These are phyloP conservation scores for Aspergillus sclerotiicarbonarius DNA, from an alignment of 495 filamentous ascomycete genomes.

Conservation along the genomic window DNA sequence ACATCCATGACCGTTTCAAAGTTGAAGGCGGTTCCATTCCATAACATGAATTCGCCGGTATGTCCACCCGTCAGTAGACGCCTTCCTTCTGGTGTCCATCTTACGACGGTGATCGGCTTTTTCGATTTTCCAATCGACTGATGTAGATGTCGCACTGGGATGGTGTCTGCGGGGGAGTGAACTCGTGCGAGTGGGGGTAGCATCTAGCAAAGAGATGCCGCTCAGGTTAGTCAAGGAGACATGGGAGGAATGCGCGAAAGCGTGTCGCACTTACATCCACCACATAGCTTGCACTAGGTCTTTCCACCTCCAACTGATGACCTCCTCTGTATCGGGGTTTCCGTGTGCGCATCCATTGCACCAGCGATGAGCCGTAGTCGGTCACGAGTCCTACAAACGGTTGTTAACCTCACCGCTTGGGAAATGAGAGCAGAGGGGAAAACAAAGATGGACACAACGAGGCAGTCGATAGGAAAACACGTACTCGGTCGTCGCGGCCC, in stretches of 20 bases:
- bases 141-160: constrained; percentile 87
- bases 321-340: constrained; percentile 70
- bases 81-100: constrained; percentile 96
- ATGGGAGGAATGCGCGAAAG: neutral
- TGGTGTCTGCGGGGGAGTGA: constrained; percentile 71
- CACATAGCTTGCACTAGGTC: constrained; percentile 83
- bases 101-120: constrained; percentile 94
- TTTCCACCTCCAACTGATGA: constrained; percentile 68
- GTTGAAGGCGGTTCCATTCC: constrained; percentile 99
- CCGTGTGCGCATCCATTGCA: constrained; percentile 89
- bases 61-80: constrained; percentile 87
- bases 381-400: constrained; percentile 64
- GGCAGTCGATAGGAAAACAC: constrained; percentile 13
- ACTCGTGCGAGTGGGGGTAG: constrained; percentile 75
- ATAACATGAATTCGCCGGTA: constrained; percentile 96
- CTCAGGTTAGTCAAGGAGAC: neutral
- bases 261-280: constrained; percentile 68
- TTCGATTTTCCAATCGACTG: constrained; percentile 97
- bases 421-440: neutral
- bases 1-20: constrained; percentile 98
- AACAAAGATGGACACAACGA: neutral
- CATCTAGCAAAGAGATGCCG: constrained; percentile 55
- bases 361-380: constrained; percentile 90
- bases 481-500: constrained; percentile 46
- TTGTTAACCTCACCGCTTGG: neutral